A percentile compares a stretch with the other conserved stretches of the same genome.
phyloP scores from a whole-genome alignment of 1,284 basidiomycete species.

The Microbotryum scabiosae region DNA sequence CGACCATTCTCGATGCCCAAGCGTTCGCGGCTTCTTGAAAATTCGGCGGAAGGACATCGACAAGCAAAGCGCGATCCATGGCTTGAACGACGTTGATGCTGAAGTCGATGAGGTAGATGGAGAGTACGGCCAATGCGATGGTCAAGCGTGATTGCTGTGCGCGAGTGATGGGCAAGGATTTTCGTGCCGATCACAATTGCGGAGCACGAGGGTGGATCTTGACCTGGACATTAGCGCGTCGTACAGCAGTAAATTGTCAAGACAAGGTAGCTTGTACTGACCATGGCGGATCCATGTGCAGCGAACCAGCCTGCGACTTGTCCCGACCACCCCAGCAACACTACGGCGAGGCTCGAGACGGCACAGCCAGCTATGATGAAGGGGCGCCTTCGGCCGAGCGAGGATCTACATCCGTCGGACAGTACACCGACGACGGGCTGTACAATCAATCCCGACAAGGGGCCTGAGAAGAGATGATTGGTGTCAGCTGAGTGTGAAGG shows the following conservation, averaged over 20 bases:
- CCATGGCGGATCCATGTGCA: constrained; percentile 14
- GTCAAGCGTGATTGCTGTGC: constrained; percentile 56
- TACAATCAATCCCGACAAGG: constrained; percentile 34
- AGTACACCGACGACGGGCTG: constrained; percentile 39
- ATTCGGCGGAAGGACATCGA: constrained; percentile 52
- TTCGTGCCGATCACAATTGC: background rate
- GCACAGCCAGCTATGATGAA: constrained; percentile 37
- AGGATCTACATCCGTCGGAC: constrained; percentile 38
- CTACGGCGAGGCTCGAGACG: constrained; percentile 35
- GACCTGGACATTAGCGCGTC: constrained; percentile 2
- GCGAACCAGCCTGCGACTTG: constrained; percentile 33
- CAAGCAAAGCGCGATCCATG: constrained; percentile 69
- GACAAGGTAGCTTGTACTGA: constrained; percentile 5
- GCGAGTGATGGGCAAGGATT: background rate
- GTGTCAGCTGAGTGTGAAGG: background rate
- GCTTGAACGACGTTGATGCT: constrained; percentile 86
- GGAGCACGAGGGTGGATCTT: background rate
- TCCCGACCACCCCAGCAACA: constrained; percentile 37
- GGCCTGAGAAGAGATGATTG: background rate
- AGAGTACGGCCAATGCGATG: constrained; percentile 67
- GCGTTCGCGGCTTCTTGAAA: constrained; percentile 82
- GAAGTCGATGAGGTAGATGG: constrained; percentile 88
- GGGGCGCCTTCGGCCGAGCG: constrained; percentile 39
- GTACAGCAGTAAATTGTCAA: background rate
- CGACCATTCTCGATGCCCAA: constrained; percentile 83